phyloP scores from a whole-genome alignment of 768 basidiomycete genomes.

The Lactarius akahatsu region DNA sequence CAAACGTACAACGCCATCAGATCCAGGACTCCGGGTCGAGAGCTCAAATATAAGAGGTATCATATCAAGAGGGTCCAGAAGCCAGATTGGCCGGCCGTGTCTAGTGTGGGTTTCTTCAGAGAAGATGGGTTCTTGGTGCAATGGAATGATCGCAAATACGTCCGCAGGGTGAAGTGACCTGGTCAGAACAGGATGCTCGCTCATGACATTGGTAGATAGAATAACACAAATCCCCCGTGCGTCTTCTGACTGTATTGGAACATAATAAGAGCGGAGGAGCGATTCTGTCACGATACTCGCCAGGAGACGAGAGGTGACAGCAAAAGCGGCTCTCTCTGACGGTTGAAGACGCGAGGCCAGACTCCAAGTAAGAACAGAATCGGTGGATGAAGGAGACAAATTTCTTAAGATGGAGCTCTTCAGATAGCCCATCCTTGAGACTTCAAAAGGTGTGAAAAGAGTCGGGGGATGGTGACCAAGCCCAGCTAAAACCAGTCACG shows the following conservation, averaged over 20 bases:
- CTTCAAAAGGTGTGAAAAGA: not conserved
- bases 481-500: not conserved
- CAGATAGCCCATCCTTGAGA: not conserved
- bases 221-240: slow-evolving; percentile 42
- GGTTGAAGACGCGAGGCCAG: slow-evolving; percentile 19
- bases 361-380: slow-evolving; percentile 14
- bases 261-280: slow-evolving; percentile 45
- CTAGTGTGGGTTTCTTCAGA: slow-evolving; percentile 35
- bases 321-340: slow-evolving; percentile 39
- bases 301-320: slow-evolving; percentile 48
- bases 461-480: not conserved
- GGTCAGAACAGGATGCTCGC: slow-evolving; percentile 37
- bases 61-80: slow-evolving; percentile 62
- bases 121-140: slow-evolving; percentile 48
- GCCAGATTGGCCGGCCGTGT: slow-evolving; percentile 45
- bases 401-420: not conserved
- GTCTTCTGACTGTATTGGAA: slow-evolving; percentile 34
- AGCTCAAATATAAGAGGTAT: slow-evolving; percentile 44
- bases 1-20: slow-evolving; percentile 9
- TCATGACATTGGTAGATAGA: slow-evolving; percentile 40
- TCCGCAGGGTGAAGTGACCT: slow-evolving; percentile 41
- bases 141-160: slow-evolving; percentile 49
- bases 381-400: not conserved
- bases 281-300: slow-evolving; percentile 52
- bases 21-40: slow-evolving; percentile 19